Evolutionary conservation across 345 rosid genomes (phyloP).

Genomic region (Geranium brycei): DNA sequence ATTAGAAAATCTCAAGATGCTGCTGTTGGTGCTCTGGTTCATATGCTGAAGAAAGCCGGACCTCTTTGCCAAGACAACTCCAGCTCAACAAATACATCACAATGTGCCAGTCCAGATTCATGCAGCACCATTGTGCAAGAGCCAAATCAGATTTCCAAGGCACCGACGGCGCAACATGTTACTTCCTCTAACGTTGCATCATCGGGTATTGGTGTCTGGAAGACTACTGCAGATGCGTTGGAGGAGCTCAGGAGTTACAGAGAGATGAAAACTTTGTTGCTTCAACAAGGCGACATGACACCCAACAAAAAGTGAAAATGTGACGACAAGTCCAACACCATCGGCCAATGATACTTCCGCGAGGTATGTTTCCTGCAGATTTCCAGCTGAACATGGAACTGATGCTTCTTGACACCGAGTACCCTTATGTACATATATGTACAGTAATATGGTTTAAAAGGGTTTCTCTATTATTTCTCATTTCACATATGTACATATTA

Average conservation of each 20-base stretch:
- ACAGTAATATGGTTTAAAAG: slow-evolving; percentile 10
- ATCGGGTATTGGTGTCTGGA: slow-evolving; percentile 33
- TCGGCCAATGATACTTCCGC: neutral
- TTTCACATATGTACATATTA: no score
- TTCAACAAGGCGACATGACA: slow-evolving; percentile 33
- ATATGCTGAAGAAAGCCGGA: slow-evolving; percentile 74
- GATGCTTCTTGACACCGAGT: neutral
- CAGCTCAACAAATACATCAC: slow-evolving; percentile 4
- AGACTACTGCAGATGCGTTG: slow-evolving; percentile 79
- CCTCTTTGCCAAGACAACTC: slow-evolving; percentile 58
- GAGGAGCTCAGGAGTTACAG: slow-evolving; percentile 70
- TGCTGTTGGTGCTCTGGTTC: slow-evolving; percentile 79
- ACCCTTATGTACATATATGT: slow-evolving; percentile 15
- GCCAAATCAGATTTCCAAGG: slow-evolving; percentile 11
- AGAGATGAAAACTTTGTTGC: slow-evolving; percentile 50
- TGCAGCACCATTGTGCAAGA: slow-evolving; percentile 18
- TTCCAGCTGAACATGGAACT: no score
- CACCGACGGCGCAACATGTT: slow-evolving; percentile 15
- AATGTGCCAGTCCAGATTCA: slow-evolving; percentile 20
- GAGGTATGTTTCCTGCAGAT: neutral
- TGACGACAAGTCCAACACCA: neutral
- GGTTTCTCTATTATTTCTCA: neutral
- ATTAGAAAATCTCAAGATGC: slow-evolving; percentile 62
- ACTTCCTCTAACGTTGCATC: slow-evolving; percentile 16
- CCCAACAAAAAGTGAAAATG: neutral